Conservation (phyloP, 1,284 basidiomycete genomes). For the Trichosporon coremiiforme region DNA sequence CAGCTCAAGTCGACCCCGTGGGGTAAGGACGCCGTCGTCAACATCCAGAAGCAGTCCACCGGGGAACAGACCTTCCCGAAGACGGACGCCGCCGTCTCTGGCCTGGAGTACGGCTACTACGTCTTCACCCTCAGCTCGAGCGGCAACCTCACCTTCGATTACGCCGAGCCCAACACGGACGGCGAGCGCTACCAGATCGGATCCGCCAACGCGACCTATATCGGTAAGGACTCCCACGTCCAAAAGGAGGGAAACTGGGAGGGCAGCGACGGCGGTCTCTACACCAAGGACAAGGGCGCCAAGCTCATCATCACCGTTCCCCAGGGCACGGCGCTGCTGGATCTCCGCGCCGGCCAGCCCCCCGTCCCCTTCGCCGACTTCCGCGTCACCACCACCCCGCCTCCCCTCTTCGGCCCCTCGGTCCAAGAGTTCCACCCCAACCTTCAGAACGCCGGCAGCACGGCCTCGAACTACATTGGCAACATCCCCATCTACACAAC, state of each 20-base stretch:
- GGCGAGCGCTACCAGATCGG: not conserved
- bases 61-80: not conserved
- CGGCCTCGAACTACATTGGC: not conserved
- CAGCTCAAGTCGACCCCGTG: not conserved
- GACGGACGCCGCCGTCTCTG: not conserved
- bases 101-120: constrained; percentile 2
- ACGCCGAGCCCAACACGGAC: not conserved
- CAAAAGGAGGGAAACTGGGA: not conserved
- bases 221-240: not conserved
- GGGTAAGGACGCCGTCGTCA: constrained; percentile 1
- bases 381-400: not conserved
- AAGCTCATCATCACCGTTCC: not conserved
- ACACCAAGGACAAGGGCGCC: not conserved
- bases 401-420: not conserved
- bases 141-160: not conserved
- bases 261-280: not conserved
- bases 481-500: not conserved
- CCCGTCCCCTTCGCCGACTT: constrained; percentile 12
- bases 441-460: not conserved
- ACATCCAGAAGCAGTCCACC: not conserved
- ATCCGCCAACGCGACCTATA: not conserved
- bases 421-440: constrained; percentile 6
- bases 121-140: not conserved
- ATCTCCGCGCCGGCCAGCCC: not conserved
- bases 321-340: not conserved